Percentiles rank a stretch among this genome's conserved stretches.
Conservation (phyloP, 1,139 yeast genomes). For the Yamadazyma dendronema region DNA sequence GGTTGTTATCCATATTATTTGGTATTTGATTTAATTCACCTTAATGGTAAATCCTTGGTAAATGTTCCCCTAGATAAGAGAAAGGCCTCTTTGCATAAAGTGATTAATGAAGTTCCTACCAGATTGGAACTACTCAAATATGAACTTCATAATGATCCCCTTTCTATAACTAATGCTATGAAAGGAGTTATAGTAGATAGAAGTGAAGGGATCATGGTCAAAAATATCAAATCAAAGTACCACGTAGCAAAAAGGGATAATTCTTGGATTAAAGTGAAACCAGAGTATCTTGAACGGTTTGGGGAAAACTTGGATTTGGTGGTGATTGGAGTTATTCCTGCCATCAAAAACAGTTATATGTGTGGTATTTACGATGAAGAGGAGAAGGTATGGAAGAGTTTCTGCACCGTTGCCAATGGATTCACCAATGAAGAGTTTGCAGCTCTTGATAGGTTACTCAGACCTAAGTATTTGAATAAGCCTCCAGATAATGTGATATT, state of each 20-base stretch:
- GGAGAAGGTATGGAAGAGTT: conserved; percentile 45
- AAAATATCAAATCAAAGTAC: conserved; percentile 61
- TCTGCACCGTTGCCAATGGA: conserved; percentile 86
- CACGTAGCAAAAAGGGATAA: conserved; percentile 56
- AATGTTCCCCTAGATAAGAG: conserved; percentile 55
- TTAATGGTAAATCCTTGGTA: conserved; percentile 65
- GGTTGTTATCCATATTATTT: conserved; percentile 60
- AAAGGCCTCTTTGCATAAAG: conserved; percentile 45
- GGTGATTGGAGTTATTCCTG: conserved; percentile 75
- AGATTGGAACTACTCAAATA: conserved; percentile 57
- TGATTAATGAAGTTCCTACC: conserved; percentile 49
- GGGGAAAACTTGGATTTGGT: conserved; percentile 84
- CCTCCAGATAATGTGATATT: conserved; percentile 47
- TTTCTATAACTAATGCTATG: conserved; percentile 57
- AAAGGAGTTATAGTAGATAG: conserved; percentile 57
- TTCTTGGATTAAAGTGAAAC: conserved; percentile 85
- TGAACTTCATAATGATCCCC: conserved; percentile 41
- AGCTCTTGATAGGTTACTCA: conserved; percentile 55
- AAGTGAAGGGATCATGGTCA: conserved; percentile 83
- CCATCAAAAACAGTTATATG: conserved; percentile 70
- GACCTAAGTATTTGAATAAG: conserved; percentile 37
- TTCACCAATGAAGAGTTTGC: conserved; percentile 63
- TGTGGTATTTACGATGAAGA: conserved; percentile 59
- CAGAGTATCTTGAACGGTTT: conserved; percentile 82
- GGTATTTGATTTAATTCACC: conserved; percentile 68